phyloP scores from a whole-genome alignment of 345 rosid genomes.

The Euphorbia tirucalli region DNA sequence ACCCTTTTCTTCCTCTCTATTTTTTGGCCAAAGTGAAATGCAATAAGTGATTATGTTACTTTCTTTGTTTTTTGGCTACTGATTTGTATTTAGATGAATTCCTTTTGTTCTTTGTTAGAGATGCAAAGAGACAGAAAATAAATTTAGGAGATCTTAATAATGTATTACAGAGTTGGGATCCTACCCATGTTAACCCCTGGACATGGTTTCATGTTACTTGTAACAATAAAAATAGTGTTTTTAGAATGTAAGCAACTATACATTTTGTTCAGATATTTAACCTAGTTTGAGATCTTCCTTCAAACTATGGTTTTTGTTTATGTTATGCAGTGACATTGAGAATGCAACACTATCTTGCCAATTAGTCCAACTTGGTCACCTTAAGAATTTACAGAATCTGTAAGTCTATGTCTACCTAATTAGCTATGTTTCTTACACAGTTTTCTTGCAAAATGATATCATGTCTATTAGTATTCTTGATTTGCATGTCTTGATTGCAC shows the following conservation, averaged over 20 bases:
- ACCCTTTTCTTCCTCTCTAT: too few relatives aligned
- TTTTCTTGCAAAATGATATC: not conserved
- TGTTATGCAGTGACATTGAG: constrained; percentile 37
- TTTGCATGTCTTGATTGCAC: not conserved
- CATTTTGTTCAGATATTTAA: not conserved
- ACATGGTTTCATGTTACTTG: constrained; percentile 49
- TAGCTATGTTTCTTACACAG: not conserved
- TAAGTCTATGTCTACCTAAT: constrained; percentile 18
- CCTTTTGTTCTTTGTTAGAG: too few relatives aligned
- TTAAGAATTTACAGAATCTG: constrained; percentile 42
- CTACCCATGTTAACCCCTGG: constrained; percentile 35
- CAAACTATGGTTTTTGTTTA: not conserved
- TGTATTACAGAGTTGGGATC: constrained; percentile 45
- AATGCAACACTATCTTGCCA: constrained; percentile 43
- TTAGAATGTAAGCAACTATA: constrained; percentile 32
- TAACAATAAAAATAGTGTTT: constrained; percentile 39
- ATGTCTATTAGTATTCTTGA: not conserved
- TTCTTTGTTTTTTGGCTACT: too few relatives aligned
- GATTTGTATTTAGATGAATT: too few relatives aligned
- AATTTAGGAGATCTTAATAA: constrained; percentile 34
- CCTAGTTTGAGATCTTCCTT: not conserved
- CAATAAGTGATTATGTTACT: too few relatives aligned
- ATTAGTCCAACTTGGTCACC: constrained; percentile 39
- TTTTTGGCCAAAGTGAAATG: too few relatives aligned
- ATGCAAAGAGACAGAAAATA: too few relatives aligned